Base-by-base conservation (phyloP, 257 asterid genomes). In the Nemophila menziesii region DNA sequence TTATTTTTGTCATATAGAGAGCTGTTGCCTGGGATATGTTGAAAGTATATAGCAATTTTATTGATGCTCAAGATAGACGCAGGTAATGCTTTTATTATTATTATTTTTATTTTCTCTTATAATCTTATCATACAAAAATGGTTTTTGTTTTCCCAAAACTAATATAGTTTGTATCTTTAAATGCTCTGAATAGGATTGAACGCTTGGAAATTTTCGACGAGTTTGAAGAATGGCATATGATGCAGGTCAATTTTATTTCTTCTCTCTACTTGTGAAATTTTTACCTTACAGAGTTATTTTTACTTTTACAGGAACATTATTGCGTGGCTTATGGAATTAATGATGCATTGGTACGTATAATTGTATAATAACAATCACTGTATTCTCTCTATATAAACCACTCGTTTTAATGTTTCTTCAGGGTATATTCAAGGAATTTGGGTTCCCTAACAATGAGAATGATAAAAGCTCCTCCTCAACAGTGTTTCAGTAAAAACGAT, bases 11-110 rank as follows among this genome's bases (percentile, higher is more conserved):
- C 22, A n/a, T 46, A 63, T 5, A 90, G 94, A 74, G 81, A 67
- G 96, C 98, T 45, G 86, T 81, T 60, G 95, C 94, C 48, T 80
- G 96, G 98, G 98, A 89, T 56, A 89, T 89, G 98, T 78, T 72
- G 71, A 86, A 72, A 67, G 87, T 89, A 52, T 90, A 90, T 62
- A 63, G 72, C 66, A 69, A 80, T 26, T 81, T 76, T 58, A 74
- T 90, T 63, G 98, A 90, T 27, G 65, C 82, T 64, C 81, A 79
- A 55, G 98, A 90, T 65, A 85, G 85, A 48, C 75, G 83, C 56
- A 78, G 94, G 98, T 85, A 66, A 39, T 52, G 17, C 6, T 53
- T 11, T 45, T 39, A 34, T 39, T 1, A 7, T 10, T 16, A 34
- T 7, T 22, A 37, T 33, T 48, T 48, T 48, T 5, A 5, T 48